phyloP scores from a whole-genome alignment of 169 alveolate genomes.

The Plasmodium gallinaceum region DNA sequence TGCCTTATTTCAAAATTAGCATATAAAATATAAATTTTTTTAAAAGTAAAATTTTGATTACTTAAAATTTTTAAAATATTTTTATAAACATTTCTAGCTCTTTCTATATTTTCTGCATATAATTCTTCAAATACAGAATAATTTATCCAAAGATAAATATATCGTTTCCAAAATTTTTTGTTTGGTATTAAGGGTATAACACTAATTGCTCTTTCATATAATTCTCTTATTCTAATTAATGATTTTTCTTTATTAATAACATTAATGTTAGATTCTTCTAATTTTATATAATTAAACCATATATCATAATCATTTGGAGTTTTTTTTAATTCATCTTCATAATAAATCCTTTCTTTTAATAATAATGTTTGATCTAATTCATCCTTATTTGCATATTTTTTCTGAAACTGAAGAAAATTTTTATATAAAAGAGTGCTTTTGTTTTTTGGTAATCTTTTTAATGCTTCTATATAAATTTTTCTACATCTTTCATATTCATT shows the following conservation, averaged over 20 bases:
- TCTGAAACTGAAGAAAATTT: conserved; percentile 94
- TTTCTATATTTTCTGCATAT: conserved; percentile 86
- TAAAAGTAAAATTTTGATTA: conserved; percentile 92
- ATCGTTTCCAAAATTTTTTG: conserved; percentile 94
- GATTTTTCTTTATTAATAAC: conserved; percentile 49
- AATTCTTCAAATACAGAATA: conserved; percentile 96
- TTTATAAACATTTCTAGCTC: conserved; percentile 92
- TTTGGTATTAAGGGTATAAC: conserved; percentile 93
- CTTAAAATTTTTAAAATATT: conserved; percentile 91
- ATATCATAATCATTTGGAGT: conserved; percentile 94
- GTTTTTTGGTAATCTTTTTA: conserved; percentile 93
- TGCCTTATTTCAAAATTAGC: conserved; percentile 91
- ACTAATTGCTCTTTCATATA: conserved; percentile 96
- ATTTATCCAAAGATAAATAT: conserved; percentile 95
- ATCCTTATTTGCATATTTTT: conserved; percentile 93
- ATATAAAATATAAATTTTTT: conserved; percentile 93
- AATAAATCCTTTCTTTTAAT: conserved; percentile 87
- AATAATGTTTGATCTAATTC: conserved; percentile 91
- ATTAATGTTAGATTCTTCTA: conserved; percentile 93
- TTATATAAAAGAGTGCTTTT: conserved; percentile 90
- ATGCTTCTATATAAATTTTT: conserved; percentile 94
- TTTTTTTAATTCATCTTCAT: conserved; percentile 87
- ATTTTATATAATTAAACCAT: conserved; percentile 96
- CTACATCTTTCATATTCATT: conserved; percentile 93
- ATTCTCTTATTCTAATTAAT: conserved; percentile 89